Conservation (phyloP, 2,329 filamentous ascomycete genomes). For the Pestalotiopsis sp. region DNA sequence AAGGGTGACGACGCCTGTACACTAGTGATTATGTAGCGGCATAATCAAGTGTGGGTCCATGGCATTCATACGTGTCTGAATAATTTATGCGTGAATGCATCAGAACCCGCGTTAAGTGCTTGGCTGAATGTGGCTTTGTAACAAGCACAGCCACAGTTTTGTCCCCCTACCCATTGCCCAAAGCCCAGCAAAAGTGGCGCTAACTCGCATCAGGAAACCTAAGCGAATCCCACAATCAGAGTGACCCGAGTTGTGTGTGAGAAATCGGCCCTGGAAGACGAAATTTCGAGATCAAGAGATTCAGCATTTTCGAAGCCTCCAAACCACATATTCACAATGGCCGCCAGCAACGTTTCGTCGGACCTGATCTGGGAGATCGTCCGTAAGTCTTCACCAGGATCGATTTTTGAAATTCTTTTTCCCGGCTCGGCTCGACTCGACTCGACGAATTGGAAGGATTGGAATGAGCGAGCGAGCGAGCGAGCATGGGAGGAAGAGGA, state of each 20-base stretch:
- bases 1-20: conserved; percentile 8
- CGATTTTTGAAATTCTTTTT: neutral
- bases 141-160: conserved; percentile 4
- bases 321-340: conserved; percentile 50
- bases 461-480: neutral
- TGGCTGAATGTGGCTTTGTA: neutral
- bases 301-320: conserved; percentile 5
- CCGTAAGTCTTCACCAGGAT: conserved; percentile 66
- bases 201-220: conserved; percentile 11
- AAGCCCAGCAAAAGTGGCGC: neutral
- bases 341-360: conserved; percentile 76
- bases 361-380: conserved; percentile 95
- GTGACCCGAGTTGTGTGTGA: conserved; percentile 8
- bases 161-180: neutral
- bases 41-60: neutral
- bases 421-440: neutral
- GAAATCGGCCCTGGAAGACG: conserved; percentile 3
- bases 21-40: neutral
- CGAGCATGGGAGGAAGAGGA: conserved; percentile 2
- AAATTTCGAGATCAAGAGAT: conserved; percentile 10
- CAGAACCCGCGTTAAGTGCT: conserved; percentile 1
- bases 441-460: neutral
- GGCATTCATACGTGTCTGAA: neutral
- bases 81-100: conserved; percentile 4
- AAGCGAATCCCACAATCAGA: conserved; percentile 13